phyloP scores from a whole-genome alignment of 805 yeast genomes.

The Metschnikowia corniflorae region DNA sequence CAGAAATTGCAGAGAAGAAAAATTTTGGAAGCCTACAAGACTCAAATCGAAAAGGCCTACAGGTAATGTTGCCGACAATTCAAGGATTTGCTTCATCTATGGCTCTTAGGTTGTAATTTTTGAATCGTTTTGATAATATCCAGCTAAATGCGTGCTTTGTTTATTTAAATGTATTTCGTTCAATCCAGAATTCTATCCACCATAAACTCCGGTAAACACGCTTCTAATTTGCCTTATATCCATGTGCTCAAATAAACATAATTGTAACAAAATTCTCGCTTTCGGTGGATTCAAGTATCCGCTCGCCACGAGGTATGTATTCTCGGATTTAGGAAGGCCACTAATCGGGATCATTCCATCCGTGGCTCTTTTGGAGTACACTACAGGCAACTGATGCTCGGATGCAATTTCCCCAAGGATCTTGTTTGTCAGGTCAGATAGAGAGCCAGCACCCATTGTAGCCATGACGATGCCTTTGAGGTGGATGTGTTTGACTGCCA shows the following conservation, averaged over 20 bases:
- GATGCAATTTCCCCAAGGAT: conserved; percentile 37
- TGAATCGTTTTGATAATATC: too few relatives aligned
- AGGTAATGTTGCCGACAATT: too few relatives aligned
- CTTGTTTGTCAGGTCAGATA: conserved; percentile 48
- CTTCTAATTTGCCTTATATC: conserved; percentile 37
- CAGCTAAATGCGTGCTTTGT: too few relatives aligned
- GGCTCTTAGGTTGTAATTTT: too few relatives aligned
- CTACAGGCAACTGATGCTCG: conserved; percentile 46
- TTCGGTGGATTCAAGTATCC: conserved; percentile 68
- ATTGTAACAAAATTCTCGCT: conserved; percentile 54
- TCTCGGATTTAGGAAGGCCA: conserved; percentile 27
- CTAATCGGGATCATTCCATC: conserved; percentile 68
- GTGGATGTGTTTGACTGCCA: conserved; percentile 43
- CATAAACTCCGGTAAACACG: conserved; percentile 49
- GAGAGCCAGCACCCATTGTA: conserved; percentile 69
- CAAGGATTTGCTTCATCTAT: too few relatives aligned
- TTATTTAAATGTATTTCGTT: too few relatives aligned
- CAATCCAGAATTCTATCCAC: conserved; percentile 10
- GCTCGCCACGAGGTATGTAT: conserved; percentile 42
- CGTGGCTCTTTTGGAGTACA: conserved; percentile 64
- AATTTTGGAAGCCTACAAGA: conserved; percentile 67
- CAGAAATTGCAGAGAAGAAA: conserved; percentile 94
- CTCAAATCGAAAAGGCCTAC: conserved; percentile 66
- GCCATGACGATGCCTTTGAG: conserved; percentile 61
- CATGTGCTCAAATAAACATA: conserved; percentile 46